Percentiles rank a stretch among this genome's conserved stretches.
These are phyloP conservation scores for Lomentospora prolificans DNA, from an alignment of 2,329 filamentous ascomycete species.

Conservation along the genomic window DNA sequence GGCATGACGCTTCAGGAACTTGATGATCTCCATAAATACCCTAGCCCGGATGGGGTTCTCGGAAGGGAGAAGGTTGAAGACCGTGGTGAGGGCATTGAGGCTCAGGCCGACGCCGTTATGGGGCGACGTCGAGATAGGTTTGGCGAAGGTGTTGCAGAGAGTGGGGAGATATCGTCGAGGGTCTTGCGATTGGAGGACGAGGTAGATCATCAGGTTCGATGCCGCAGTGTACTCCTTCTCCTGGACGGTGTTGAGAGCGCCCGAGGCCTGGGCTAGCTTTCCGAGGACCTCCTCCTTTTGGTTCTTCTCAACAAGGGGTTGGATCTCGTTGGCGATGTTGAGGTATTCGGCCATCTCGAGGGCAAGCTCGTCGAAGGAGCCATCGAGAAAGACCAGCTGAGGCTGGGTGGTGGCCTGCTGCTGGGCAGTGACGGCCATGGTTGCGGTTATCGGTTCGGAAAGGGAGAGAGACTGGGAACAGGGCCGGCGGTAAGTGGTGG, in stretches of 20 bases:
- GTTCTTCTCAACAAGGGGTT: constrained; percentile 61
- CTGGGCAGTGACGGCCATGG: constrained; percentile 23
- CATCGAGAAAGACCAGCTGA: constrained; percentile 71
- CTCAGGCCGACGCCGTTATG: constrained; percentile 77
- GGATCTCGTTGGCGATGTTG: constrained; percentile 69
- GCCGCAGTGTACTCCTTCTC: constrained; percentile 96
- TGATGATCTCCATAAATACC: constrained; percentile 80
- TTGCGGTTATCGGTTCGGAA: constrained; percentile 10
- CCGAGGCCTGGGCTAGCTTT: constrained; percentile 75
- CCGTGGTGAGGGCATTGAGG: constrained; percentile 81
- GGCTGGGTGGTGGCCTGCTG: constrained; percentile 33
- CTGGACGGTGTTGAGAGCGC: constrained; percentile 69
- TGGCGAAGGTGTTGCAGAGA: constrained; percentile 81
- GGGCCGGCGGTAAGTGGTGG: neutral
- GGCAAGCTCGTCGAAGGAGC: constrained; percentile 83
- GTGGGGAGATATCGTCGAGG: constrained; percentile 76
- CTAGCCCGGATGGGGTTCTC: constrained; percentile 76
- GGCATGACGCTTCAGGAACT: constrained; percentile 64
- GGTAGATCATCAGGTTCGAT: constrained; percentile 93
- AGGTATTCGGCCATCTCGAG: constrained; percentile 93
- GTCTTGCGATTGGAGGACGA: constrained; percentile 78
- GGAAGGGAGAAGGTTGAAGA: constrained; percentile 86
- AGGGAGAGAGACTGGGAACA: neutral
- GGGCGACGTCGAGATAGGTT: constrained; percentile 78
- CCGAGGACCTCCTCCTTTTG: constrained; percentile 82